Evolutionary conservation across 352 stramenopile genomes (phyloP).

Genomic region (Globisporangium abappressorium): DNA sequence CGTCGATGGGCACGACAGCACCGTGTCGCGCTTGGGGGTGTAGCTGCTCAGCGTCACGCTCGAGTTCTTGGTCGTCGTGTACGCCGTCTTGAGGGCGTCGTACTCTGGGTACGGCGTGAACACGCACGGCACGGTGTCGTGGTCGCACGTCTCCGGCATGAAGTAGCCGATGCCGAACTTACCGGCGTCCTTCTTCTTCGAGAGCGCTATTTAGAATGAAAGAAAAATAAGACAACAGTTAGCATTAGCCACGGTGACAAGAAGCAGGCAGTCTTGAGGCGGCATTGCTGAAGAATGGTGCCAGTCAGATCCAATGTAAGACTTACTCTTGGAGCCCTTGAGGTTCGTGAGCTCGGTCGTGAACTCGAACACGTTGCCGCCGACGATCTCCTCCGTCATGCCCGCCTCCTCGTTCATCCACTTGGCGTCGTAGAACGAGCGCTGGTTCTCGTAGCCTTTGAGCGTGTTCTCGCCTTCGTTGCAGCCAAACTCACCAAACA

Average conservation of each 20-base stretch:
- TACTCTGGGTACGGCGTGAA: slow-evolving; percentile 75
- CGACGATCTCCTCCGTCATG: slow-evolving; percentile 71
- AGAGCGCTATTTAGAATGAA: slow-evolving; percentile 15
- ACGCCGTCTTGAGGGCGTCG: slow-evolving; percentile 63
- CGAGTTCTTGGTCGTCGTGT: slow-evolving; percentile 57
- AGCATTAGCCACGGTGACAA: neutral
- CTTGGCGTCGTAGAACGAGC: slow-evolving; percentile 58
- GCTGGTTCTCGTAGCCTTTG: slow-evolving; percentile 45
- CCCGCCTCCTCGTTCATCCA: slow-evolving; percentile 84
- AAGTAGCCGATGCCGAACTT: slow-evolving; percentile 80
- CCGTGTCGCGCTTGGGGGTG: neutral
- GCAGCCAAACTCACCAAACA: slow-evolving; percentile 60
- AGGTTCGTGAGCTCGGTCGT: slow-evolving; percentile 59
- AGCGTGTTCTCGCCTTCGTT: slow-evolving; percentile 50
- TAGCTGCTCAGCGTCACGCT: slow-evolving; percentile 10
- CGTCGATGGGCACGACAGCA: neutral
- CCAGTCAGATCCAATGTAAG: neutral
- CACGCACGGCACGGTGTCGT: slow-evolving; percentile 43
- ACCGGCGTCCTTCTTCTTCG: slow-evolving; percentile 37
- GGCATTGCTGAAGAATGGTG: neutral
- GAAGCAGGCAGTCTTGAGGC: neutral
- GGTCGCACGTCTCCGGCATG: slow-evolving; percentile 59
- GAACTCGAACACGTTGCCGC: slow-evolving; percentile 80
- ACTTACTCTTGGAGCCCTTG: slow-evolving; percentile 20
- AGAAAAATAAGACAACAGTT: too few relatives aligned